Percentiles rank a stretch among this genome's conserved stretches.
Evolutionary conservation across 116 monocot genomes (phyloP).

Genomic region (Dioscorea cayenensis): DNA sequence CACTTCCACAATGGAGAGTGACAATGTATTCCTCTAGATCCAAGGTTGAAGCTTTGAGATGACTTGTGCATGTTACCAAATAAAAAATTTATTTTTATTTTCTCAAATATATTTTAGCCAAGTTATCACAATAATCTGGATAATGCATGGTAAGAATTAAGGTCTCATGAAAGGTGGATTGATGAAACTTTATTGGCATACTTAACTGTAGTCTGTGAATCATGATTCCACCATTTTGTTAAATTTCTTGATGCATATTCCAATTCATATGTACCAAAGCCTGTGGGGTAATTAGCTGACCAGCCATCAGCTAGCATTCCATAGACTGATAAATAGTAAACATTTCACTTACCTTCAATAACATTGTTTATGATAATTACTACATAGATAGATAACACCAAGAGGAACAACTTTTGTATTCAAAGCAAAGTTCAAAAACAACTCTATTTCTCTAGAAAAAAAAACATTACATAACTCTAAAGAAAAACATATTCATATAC

Average conservation of each 20-base stretch:
- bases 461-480: too few species aligned
- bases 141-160: not conserved
- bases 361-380: too few species aligned
- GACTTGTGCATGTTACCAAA: too few species aligned
- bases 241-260: slow-evolving; percentile 21
- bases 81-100: too few species aligned
- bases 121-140: not conserved
- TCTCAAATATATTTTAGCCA: not conserved
- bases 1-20: too few species aligned
- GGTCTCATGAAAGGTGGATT: not conserved
- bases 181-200: slow-evolving; percentile 2
- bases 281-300: slow-evolving; percentile 4
- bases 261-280: slow-evolving; percentile 9
- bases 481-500: too few species aligned
- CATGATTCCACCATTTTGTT: slow-evolving; percentile 56
- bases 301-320: not conserved
- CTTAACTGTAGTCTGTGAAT: slow-evolving; percentile 44
- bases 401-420: too few species aligned
- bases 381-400: too few species aligned
- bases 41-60: too few species aligned
- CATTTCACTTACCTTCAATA: slow-evolving; percentile 11
- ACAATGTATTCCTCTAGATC: too few species aligned
- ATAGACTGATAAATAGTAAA: not conserved
- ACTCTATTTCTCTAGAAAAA: too few species aligned
- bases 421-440: too few species aligned